Evolutionary conservation across 1,284 basidiomycete genomes (phyloP), one percentile per base, ranked within the genome.

Genomic region (Lignosus rhinocerotis): DNA sequence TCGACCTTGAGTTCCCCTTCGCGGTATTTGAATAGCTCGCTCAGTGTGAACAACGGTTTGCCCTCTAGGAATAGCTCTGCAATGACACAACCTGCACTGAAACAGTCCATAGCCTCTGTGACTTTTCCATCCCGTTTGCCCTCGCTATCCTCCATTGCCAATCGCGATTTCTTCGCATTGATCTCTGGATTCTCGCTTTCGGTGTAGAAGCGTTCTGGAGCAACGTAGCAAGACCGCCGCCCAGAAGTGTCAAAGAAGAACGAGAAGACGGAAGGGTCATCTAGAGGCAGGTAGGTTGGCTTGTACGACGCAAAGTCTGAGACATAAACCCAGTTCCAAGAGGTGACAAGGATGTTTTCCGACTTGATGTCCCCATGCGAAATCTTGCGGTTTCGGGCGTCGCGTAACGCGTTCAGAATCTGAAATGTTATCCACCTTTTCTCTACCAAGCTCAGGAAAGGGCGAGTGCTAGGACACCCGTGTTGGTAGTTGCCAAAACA

Each of bases 351-450:
- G 59, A 99, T 87, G 72, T 99, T 99, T 75, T 98, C 95, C 12
- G 94, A 95, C 75, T 99, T 99, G 78, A 99, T 90, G 72, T 99
- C 96, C 12, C 97, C 97, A 74, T 99, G 97, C 1, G 95, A 85
- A 16, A 97, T 81, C 77, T 95, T 84, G 59, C 89, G 86, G 54
- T 87, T 87, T 25, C 93, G 85, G 0, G 93, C 86, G 64, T 94
- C 93, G 33, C 89, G 84, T 59, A 99, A 82, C 2, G 90, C 94
- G 32, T 85, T 90, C 52, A 99, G 78, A 1, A 99, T 80, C 73
- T 99, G 96, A 71, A 95, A 99, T 0, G 92, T 89, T 62, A 99
- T 94, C 97, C 97, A 99, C 70, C 94, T 94, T 82, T 99, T 99
- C 79, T 99, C 97, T 45, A 98, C 84, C 53, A 81, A 72, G 57